Percentiles rank a stretch among this genome's conserved stretches.
These are phyloP conservation scores for Rutstroemia sp. DNA, from an alignment of 2,329 filamentous ascomycete species.

Conservation along the genomic window DNA sequence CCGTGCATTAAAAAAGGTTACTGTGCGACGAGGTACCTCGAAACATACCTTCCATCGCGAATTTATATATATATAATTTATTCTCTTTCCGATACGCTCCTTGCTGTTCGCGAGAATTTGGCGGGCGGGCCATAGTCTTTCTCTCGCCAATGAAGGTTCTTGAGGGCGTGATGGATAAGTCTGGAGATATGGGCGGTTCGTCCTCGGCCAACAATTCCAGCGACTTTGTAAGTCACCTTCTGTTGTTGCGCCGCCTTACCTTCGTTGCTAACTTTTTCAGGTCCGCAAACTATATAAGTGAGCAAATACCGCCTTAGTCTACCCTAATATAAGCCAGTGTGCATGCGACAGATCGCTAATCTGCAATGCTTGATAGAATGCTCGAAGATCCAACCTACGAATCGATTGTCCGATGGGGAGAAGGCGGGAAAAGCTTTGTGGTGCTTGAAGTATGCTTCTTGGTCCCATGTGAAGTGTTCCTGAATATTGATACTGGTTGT, in stretches of 20 bases:
- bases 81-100: not conserved
- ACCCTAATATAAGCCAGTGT: slow-evolving; percentile 18
- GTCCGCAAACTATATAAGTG: slow-evolving; percentile 99
- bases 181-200: slow-evolving; percentile 24
- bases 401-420: slow-evolving; percentile 90
- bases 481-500: slow-evolving; percentile 16
- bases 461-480: not conserved
- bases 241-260: not conserved
- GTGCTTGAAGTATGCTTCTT: slow-evolving; percentile 72
- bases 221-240: slow-evolving; percentile 71
- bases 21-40: not conserved
- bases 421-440: slow-evolving; percentile 91
- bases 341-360: slow-evolving; percentile 25
- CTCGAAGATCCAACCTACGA: slow-evolving; percentile 90
- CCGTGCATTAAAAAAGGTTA: not conserved
- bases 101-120: not conserved
- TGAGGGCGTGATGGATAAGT: slow-evolving; percentile 27
- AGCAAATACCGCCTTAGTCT: slow-evolving; percentile 24
- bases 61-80: not conserved
- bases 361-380: slow-evolving; percentile 58
- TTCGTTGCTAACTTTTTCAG: slow-evolving; percentile 38
- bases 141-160: not conserved
- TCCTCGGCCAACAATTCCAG: slow-evolving; percentile 69
- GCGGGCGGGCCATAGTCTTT: not conserved
- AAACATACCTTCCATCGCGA: not conserved